Percentiles rank a stretch among this genome's conserved stretches.
These are phyloP conservation scores for Geotrichum bryndzae DNA, from an alignment of 1,139 yeast species.

Conservation along the genomic window DNA sequence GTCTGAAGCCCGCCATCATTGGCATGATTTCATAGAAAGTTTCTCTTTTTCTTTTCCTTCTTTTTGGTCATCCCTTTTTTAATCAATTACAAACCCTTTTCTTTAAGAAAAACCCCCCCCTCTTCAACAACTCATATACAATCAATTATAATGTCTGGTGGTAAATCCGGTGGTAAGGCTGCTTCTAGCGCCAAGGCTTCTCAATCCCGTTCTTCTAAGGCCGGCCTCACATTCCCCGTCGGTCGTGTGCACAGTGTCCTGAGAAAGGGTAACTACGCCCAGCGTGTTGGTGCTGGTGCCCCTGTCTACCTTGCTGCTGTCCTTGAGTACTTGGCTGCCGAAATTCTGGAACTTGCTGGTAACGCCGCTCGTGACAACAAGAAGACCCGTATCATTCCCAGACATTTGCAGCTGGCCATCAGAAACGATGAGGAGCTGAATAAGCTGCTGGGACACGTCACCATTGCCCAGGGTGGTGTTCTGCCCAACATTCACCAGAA, in stretches of 20 bases:
- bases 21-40: neutral
- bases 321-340: conserved; percentile 93
- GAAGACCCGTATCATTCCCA: conserved; percentile 97
- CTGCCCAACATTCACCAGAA: conserved; percentile 91
- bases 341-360: conserved; percentile 96
- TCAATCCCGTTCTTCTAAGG: conserved; percentile 96
- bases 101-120: neutral
- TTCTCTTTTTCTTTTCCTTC: neutral
- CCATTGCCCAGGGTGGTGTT: conserved; percentile 97
- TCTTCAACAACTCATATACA: conserved; percentile 4
- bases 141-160: conserved; percentile 75
- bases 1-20: neutral
- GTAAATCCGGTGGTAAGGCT: conserved; percentile 93
- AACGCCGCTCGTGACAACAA: conserved; percentile 98
- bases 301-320: conserved; percentile 95
- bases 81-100: conserved; percentile 11
- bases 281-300: conserved; percentile 98
- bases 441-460: conserved; percentile 87
- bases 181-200: conserved; percentile 87
- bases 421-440: conserved; percentile 97
- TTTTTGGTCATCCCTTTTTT: conserved; percentile 19
- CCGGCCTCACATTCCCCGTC: conserved; percentile 98
- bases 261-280: conserved; percentile 98
- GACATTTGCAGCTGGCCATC: conserved; percentile 97
- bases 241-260: conserved; percentile 98